A percentile compares a stretch with the other conserved stretches of the same genome.
Conservation (phyloP, 441 rosid species). For the Aquilaria agallochum region DNA sequence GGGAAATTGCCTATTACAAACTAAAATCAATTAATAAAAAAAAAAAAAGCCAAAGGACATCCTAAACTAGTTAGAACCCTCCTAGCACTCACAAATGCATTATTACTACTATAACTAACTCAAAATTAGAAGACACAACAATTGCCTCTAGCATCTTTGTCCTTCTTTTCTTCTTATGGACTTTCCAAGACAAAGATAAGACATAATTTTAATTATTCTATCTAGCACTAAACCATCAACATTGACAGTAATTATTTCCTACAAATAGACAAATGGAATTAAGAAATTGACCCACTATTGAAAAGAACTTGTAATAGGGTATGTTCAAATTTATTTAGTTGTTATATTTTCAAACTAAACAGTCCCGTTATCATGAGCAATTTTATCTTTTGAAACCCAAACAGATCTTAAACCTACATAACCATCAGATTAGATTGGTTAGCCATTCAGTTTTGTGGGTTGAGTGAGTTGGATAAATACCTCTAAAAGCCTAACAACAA, state of each 20-base stretch:
- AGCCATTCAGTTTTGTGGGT: no score
- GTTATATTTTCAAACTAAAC: no score
- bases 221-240: slow-evolving; percentile 97
- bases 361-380: no score
- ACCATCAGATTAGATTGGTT: no score
- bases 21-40: not conserved
- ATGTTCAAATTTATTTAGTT: no score
- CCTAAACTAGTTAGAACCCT: not conserved
- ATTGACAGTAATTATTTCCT: slow-evolving; percentile 93
- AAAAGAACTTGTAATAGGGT: slow-evolving; percentile 1
- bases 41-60: no score
- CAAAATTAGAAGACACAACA: not conserved
- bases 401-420: no score
- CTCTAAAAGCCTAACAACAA: no score
- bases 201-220: slow-evolving; percentile 91
- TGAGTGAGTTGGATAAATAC: no score
- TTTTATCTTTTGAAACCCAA: no score
- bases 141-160: slow-evolving; percentile 76
- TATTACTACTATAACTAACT: not conserved
- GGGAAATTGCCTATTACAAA: no score
- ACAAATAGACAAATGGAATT: slow-evolving; percentile 15
- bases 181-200: slow-evolving; percentile 97
- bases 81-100: not conserved
- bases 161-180: slow-evolving; percentile 98
- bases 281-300: slow-evolving; percentile 15